Evolutionary conservation across 768 basidiomycete genomes (phyloP).

Genomic region (Fomitopsis pulvina): DNA sequence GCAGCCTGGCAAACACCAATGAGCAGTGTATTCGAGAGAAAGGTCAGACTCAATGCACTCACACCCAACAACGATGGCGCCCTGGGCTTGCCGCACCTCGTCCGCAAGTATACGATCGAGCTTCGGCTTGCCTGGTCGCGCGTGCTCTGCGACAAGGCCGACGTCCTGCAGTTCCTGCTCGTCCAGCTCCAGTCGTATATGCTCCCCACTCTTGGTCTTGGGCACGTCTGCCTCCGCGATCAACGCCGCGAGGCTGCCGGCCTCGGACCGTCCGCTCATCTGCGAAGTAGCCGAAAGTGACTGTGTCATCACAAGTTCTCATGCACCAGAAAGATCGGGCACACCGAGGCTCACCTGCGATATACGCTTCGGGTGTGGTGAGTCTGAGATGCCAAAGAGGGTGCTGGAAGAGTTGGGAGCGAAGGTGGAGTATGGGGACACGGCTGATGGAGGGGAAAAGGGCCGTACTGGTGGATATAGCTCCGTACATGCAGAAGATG

Average conservation of each 20-base stretch:
- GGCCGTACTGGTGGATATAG: not conserved
- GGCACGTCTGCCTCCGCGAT: constrained; percentile 15
- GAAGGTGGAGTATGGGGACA: not conserved
- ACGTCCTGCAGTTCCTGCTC: constrained; percentile 55
- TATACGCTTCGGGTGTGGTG: not conserved
- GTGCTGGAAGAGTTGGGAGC: not conserved
- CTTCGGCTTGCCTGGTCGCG: constrained; percentile 60
- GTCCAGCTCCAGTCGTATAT: constrained; percentile 41
- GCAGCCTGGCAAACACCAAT: constrained; percentile 41
- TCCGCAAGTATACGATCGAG: constrained; percentile 55
- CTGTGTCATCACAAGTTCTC: not conserved
- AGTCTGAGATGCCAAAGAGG: not conserved
- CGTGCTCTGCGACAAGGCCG: constrained; percentile 51
- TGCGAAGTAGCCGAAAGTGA: constrained; percentile 11
- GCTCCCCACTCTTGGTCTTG: constrained; percentile 16
- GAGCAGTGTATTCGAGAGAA: constrained; percentile 1
- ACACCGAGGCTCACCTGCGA: not conserved
- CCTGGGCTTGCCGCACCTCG: constrained; percentile 50
- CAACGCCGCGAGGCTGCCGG: constrained; percentile 21
- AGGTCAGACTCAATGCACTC: constrained; percentile 25
- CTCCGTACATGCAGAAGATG: not conserved
- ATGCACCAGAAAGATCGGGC: not conserved
- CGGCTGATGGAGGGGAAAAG: not conserved
- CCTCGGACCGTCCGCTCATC: constrained; percentile 19
- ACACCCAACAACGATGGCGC: constrained; percentile 65